Conservation (phyloP, 2,329 filamentous ascomycete genomes). For the Ceratocystis lukuohia region DNA sequence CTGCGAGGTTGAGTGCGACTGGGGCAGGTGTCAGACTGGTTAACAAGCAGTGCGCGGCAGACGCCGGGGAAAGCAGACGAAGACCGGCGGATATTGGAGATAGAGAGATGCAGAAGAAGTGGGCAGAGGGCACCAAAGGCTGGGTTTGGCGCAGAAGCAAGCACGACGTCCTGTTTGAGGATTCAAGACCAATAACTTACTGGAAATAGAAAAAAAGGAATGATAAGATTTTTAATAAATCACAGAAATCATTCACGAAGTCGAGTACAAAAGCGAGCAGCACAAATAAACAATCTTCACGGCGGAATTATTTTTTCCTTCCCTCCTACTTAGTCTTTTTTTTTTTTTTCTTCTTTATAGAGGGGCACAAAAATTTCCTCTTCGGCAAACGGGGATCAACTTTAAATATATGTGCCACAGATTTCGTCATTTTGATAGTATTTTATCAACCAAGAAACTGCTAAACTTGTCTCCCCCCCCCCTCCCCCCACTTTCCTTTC, state of each 20-base stretch:
- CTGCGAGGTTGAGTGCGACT: not conserved
- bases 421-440: not conserved
- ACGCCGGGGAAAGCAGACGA: not conserved
- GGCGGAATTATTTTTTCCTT: not conserved
- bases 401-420: not conserved
- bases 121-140: not conserved
- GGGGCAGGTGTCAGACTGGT: not conserved
- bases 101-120: not conserved
- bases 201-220: not conserved
- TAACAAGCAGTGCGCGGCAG: constrained; percentile 6
- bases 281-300: not conserved
- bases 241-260: not conserved
- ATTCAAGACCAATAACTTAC: not conserved
- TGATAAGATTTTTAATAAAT: not conserved
- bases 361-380: constrained; percentile 4
- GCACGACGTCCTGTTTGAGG: not conserved
- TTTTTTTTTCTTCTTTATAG: not conserved
- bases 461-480: not conserved
- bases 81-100: not conserved
- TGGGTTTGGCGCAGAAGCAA: not conserved
- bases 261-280: not conserved
- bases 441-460: not conserved
- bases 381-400: not conserved
- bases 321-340: not conserved
- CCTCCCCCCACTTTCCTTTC: not conserved